Percentiles rank a stretch among this genome's conserved stretches.
phyloP scores from a whole-genome alignment of 1,284 basidiomycete genomes.

The Inonotus obliquus region DNA sequence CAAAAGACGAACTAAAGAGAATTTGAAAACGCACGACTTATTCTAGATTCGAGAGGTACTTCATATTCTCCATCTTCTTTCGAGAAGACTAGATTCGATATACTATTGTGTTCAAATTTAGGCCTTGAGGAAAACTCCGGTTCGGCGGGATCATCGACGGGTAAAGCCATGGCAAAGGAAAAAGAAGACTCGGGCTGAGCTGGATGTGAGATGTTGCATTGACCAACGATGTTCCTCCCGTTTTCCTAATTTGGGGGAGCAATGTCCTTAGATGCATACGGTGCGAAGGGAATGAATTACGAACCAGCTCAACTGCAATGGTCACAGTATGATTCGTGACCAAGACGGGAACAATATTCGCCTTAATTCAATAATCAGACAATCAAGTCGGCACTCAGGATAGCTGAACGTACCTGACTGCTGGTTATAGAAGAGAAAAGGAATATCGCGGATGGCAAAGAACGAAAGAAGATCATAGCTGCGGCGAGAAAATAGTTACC shows the following conservation, averaged over 20 bases:
- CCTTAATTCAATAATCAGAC: slow-evolving; percentile 35
- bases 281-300: slow-evolving; percentile 25
- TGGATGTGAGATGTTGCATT: slow-evolving; percentile 97
- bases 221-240: slow-evolving; percentile 79
- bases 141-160: slow-evolving; percentile 50
- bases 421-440: slow-evolving; percentile 91
- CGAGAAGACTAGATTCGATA: slow-evolving; percentile 61
- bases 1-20: background rate
- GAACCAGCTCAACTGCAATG: slow-evolving; percentile 88
- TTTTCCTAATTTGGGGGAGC: slow-evolving; percentile 52
- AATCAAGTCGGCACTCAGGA: background rate
- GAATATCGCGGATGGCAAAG: slow-evolving; percentile 91
- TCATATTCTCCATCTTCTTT: slow-evolving; percentile 38
- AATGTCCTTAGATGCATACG: background rate
- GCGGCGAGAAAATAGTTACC: slow-evolving; percentile 90
- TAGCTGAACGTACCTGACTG: slow-evolving; percentile 41
- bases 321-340: slow-evolving; percentile 97
- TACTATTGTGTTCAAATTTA: slow-evolving; percentile 58
- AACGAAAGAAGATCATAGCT: slow-evolving; percentile 82
- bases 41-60: slow-evolving; percentile 15
- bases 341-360: slow-evolving; percentile 83
- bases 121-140: slow-evolving; percentile 50
- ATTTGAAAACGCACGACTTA: slow-evolving; percentile 10
- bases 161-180: slow-evolving; percentile 30
- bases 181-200: slow-evolving; percentile 37